Evolutionary conservation across 345 rosid genomes (phyloP), one percentile per base, ranked within the genome.

Genomic region (Cardamine resedifolia): DNA sequence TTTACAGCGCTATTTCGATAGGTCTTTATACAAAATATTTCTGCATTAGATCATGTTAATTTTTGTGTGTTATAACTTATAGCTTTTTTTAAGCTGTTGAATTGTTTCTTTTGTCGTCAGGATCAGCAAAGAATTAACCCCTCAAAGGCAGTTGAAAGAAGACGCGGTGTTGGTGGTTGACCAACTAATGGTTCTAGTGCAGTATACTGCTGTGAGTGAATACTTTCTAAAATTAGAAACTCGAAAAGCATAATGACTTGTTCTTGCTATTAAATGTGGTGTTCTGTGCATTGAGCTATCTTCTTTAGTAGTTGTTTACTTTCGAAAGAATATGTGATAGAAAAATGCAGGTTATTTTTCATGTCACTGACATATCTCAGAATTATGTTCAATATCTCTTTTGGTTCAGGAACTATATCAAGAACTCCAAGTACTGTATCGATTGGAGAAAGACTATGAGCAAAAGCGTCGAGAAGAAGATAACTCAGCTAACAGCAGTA

Each of bases 1-100:
- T 77, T 70, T 93, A 73, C 92, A 87, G 44, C 96, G 97, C 31
- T 93, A 90, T 74, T 91, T 93, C 68, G 89, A 90, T 28, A 90
- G 87, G 98, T 93, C 18, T 44, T 56, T 49, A 10, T 30, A 49
- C 10, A 5, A 14, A 27, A 45, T 27, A 16, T 12, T 39, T 70
- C 24, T 59, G 52, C 64, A 44, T 43, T 27, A 51, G 63, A 43
- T 43, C 30, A 36, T 63, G 44, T 38, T 70, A 58, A 20, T 26
- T 14, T 28, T 39, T 60, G 53, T 73, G 65, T 53, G n/a, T 58
- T 41, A 30, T 58, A 41, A 15, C 49, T 58, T 41, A 23, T 57
- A 41, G 18, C 49, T 6, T 44, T 78, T 30, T 36, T 30, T 26
- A 47, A 41, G 34, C 20, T 68, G 20, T 50, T 39, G 10, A 71